Evolutionary conservation across 1,284 basidiomycete genomes (phyloP), one percentile per base, ranked within the genome.

Genomic region (Boletus smithii): DNA sequence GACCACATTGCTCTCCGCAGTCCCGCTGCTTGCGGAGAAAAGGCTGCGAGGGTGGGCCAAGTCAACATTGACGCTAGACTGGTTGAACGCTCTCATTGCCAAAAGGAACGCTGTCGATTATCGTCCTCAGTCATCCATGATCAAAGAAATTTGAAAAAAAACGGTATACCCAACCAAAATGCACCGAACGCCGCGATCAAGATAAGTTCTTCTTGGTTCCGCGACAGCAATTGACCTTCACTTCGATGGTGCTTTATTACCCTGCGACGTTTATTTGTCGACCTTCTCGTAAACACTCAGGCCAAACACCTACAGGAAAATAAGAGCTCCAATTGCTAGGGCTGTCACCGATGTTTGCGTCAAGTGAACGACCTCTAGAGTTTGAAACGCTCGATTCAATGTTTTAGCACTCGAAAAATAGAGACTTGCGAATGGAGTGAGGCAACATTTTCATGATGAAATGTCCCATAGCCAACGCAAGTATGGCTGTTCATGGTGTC

Each of bases 301-400:
- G 30, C 18, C 23, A n/a, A 42, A 27, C 26, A 44, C 83, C 69
- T 53, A 87, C 85, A 88, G 67, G 57, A 80, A 69, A 56, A 85
- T 75, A 50, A 89, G 61, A 8, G 75, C 74, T 23, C 74, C 72
- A 20, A 88, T 75, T 17, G 81, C 80, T 14, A 88, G 68, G 41
- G 83, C 73, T 8, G 85, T 82, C 31, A 89, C 78, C 1, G 79
- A 76, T n/a, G 81, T 82, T 63, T 89, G 87, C 45, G 81, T 81
- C 57, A 87, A 59, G 54, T 83, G 82, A 56, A 83, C 74, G 23
- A 79, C 77, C 69, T 83, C 86, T 88, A 50, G 7, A 47, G 30
- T 44, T 44, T 46, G 30, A 45, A 43, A 48, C 20, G 23, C 35
- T 51, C 33, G 47, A 44, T 49, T 39, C 20, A 22, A 5, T 44